phyloP scores from a whole-genome alignment of 75 land plant genomes.

The Larix kaempferi region DNA sequence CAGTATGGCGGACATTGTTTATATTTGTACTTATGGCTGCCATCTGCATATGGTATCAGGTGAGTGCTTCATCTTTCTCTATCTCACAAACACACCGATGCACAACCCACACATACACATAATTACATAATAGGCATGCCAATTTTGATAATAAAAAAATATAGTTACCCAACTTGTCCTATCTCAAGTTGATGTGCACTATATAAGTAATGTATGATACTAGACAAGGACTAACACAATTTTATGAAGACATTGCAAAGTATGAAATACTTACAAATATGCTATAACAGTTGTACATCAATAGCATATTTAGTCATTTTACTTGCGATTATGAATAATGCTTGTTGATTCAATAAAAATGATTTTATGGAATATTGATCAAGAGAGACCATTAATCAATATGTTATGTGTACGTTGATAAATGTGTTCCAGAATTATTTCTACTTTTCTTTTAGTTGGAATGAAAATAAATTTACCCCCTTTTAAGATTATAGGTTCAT shows the following conservation, averaged over 20 bases:
- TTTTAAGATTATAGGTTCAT: too few relatives aligned
- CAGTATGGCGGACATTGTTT: constrained; percentile 72
- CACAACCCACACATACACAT: too few relatives aligned
- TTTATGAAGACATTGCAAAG: too few relatives aligned
- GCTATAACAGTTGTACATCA: not conserved
- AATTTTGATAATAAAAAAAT: too few relatives aligned
- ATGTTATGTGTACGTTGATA: too few relatives aligned
- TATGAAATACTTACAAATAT: too few relatives aligned
- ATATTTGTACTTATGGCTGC: constrained; percentile 77
- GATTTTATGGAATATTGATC: not conserved
- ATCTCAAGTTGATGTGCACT: too few relatives aligned
- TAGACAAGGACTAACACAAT: too few relatives aligned
- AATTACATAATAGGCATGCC: too few relatives aligned
- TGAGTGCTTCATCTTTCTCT: constrained; percentile 18
- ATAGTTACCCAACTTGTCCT: too few relatives aligned
- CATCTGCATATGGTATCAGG: constrained; percentile 73
- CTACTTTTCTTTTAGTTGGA: not conserved
- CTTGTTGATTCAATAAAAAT: not conserved
- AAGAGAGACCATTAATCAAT: not conserved
- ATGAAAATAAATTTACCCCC: not conserved
- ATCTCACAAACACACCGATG: too few relatives aligned
- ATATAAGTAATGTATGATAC: too few relatives aligned
- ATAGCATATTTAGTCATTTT: not conserved
- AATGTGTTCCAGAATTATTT: not conserved
- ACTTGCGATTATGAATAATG: not conserved